Base-by-base conservation (phyloP, 2,329 filamentous ascomycete species). In the Aureobasidium zeae region DNA sequence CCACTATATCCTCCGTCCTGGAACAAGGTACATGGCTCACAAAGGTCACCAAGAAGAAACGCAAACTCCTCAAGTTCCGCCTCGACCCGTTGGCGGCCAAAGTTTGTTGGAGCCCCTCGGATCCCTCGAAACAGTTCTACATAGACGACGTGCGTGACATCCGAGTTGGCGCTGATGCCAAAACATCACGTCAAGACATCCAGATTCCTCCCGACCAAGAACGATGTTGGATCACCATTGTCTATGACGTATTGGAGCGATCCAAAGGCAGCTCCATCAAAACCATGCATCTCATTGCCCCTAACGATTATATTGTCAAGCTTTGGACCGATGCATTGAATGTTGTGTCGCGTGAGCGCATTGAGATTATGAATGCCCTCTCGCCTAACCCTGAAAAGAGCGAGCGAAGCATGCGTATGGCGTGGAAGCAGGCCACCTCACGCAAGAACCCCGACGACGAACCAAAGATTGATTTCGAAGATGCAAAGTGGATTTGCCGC, bases 91-190 rank as follows among this genome's bases (percentile, higher is more conserved):
- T 89, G 56, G 76, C 83, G 2, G 88, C 84, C 48, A 91, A 87
- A 62, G 84, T 98, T 17, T 83, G 75, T 19, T 96, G 89, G 89
- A 84, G 94, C 61, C 75, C 79, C 34, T 77, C 74, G 7, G 79
- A 85, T 25, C 80, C 83, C 1, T 76, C 79, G 17, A 96, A 95
- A 61, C 79, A 78, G 42, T 83, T 98, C 51, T 93, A 94, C 61
- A 85, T 98, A 50, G 91, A 98, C 56, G 87, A 96, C 60, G 89
- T 98, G 55, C 83, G 85, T 56, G 87, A 94, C 57, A 87, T 96
- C 35, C 80, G 88, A 49, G 78, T 81, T 24, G 87, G 86, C 13
- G 75, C 76, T 10, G 86, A 96, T 58, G 86, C 89, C 13, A 79
- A 84, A 46, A 89, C 94, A 59, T 94, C 94, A 59, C 82, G 86